These are phyloP conservation scores for Copromyces sp. DNA, from an alignment of 495 filamentous ascomycete species.

Conservation along the genomic window DNA sequence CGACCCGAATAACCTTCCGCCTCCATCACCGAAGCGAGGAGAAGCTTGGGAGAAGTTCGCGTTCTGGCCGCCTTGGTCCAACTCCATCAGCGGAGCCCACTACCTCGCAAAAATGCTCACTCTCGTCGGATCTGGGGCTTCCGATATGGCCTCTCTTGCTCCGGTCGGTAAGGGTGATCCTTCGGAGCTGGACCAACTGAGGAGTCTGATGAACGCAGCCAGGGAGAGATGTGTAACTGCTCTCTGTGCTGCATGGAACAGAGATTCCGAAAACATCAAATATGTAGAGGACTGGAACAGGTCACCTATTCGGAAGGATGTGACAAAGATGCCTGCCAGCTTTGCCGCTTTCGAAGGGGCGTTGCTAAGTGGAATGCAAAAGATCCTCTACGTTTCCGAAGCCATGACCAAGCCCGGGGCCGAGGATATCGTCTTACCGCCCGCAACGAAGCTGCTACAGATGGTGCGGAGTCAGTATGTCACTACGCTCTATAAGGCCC, in stretches of 20 bases:
- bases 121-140: slow-evolving; percentile 72
- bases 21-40: slow-evolving; percentile 63
- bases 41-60: slow-evolving; percentile 90
- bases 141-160: slow-evolving; percentile 69
- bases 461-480: slow-evolving; percentile 83
- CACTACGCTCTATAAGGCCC: slow-evolving; percentile 77
- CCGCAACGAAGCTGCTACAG: slow-evolving; percentile 71
- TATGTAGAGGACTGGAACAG: slow-evolving; percentile 87
- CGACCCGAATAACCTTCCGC: slow-evolving; percentile 63
- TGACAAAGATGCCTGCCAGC: slow-evolving; percentile 80
- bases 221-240: slow-evolving; percentile 76
- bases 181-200: slow-evolving; percentile 54
- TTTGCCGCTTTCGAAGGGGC: slow-evolving; percentile 73
- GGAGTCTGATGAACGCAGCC: slow-evolving; percentile 58
- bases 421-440: slow-evolving; percentile 68
- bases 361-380: slow-evolving; percentile 76
- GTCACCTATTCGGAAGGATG: slow-evolving; percentile 61
- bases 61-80: slow-evolving; percentile 91
- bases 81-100: slow-evolving; percentile 76
- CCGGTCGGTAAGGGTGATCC: slow-evolving; percentile 49
- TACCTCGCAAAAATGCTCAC: slow-evolving; percentile 74
- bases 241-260: slow-evolving; percentile 74
- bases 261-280: slow-evolving; percentile 81
- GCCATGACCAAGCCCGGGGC: slow-evolving; percentile 57
- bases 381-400: slow-evolving; percentile 85